These are phyloP conservation scores for Phytophthora tubulina DNA, from an alignment of 352 stramenopile genomes.

Conservation along the genomic window DNA sequence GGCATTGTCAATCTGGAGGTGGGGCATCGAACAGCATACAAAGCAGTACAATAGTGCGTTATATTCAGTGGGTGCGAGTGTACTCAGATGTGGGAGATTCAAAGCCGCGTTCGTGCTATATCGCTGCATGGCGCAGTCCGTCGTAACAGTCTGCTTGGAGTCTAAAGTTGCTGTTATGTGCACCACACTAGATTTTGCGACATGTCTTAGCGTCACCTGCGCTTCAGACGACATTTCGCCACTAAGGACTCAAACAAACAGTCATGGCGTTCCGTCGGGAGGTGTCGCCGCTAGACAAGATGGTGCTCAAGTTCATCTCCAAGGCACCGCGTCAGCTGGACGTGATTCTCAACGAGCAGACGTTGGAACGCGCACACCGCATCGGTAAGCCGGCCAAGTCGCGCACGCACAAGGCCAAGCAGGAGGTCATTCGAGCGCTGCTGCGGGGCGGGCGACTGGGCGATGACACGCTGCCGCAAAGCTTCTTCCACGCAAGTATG, in stretches of 20 bases:
- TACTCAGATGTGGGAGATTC: too few species aligned
- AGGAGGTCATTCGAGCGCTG: slow-evolving; percentile 86
- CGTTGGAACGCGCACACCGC: slow-evolving; percentile 71
- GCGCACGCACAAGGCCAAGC: slow-evolving; percentile 87
- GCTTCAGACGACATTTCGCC: not conserved
- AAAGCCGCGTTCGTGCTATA: too few species aligned
- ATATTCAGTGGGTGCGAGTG: too few species aligned
- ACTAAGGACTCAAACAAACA: not conserved
- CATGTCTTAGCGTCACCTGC: slow-evolving; percentile 19
- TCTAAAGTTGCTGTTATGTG: not conserved
- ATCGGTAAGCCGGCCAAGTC: slow-evolving; percentile 81
- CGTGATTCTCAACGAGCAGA: slow-evolving; percentile 78
- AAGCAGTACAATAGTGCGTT: too few species aligned
- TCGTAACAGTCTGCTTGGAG: too few species aligned
- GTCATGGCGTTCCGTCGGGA: slow-evolving; percentile 91
- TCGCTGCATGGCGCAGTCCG: too few species aligned
- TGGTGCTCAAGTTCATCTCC: slow-evolving; percentile 92
- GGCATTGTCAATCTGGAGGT: not conserved
- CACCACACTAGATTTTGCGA: slow-evolving; percentile 4
- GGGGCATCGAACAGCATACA: too few species aligned
- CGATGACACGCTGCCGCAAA: slow-evolving; percentile 85
- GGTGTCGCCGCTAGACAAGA: slow-evolving; percentile 80
- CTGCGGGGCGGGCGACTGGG: slow-evolving; percentile 73
- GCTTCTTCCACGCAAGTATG: slow-evolving; percentile 90
- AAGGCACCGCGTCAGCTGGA: slow-evolving; percentile 76